Evolutionary conservation across 1,284 basidiomycete species (phyloP), one percentile per base, ranked within the genome.

Genomic region (Cryptococcus maquisensis): DNA sequence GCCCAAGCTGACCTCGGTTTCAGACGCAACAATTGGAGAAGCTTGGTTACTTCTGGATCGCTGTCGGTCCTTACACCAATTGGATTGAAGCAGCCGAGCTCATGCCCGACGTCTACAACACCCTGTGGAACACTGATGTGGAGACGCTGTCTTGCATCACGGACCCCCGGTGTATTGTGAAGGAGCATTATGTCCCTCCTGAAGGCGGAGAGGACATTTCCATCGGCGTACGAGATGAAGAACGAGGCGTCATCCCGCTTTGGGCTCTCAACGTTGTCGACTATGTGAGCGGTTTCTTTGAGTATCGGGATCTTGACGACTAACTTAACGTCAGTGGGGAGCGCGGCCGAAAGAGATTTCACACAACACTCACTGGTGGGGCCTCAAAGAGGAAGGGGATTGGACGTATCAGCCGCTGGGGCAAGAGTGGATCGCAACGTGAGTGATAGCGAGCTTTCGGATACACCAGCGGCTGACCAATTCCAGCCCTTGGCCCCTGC

Each of bases 71-170:
- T 20, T 68, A 66, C 47, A 28, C 52, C 35, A 63, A 63, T 35
- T 64, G 59, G 60, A 45, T 65, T 13, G 23, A 50, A 15, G 59
- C 60, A 2, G 61, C 61, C 2, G 61, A 63, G 46, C 60, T 66
- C 52, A 58, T 66, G 59, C 65, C 65, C 13, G 65, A 67, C 55
- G 65, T 68, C 47, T 62, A 61, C 63, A 63, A 46, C 49, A 54
- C 60, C 16, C 16, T 62, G 23, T 62, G 60, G 60, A 55, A 52
- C 24, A 54, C 54, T 44, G 60, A 56, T 26, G 38, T 46, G 18
- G 37, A 55, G 20, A 54, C 50, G 13, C 20, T 59, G 10, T 47
- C 57, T 16, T 62, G 60, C 28, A 46, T 56, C 24, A 58, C 51
- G 12, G 60, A 62, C 39, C 60, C 60, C 3, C 53, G 54, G 16